Conservation (phyloP, 2,329 filamentous ascomycete genomes). For the Nothomitra cinnamomea region DNA sequence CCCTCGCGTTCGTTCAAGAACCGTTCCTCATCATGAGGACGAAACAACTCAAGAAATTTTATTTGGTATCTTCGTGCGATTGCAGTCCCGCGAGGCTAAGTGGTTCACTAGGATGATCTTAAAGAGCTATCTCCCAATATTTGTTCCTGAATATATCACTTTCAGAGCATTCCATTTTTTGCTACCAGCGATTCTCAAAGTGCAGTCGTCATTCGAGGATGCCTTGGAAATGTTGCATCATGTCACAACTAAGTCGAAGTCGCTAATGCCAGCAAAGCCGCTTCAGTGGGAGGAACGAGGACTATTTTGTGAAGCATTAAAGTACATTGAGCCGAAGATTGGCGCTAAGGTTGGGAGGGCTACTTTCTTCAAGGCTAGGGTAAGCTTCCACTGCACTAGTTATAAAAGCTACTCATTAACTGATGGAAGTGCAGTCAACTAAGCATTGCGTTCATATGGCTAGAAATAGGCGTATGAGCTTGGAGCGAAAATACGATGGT, state of each 20-base stretch:
- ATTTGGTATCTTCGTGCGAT: slow-evolving; percentile 37
- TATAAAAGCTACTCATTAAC: background rate
- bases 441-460: slow-evolving; percentile 56
- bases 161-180: slow-evolving; percentile 48
- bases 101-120: slow-evolving; percentile 73
- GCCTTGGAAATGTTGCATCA: slow-evolving; percentile 38
- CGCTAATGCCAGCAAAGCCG: background rate
- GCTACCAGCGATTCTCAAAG: slow-evolving; percentile 50
- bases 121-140: slow-evolving; percentile 54
- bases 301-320: slow-evolving; percentile 17
- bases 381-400: background rate
- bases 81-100: slow-evolving; percentile 57
- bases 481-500: slow-evolving; percentile 72
- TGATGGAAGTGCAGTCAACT: slow-evolving; percentile 26
- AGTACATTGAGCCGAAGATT: slow-evolving; percentile 21
- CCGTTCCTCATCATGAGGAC: background rate
- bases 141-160: slow-evolving; percentile 38
- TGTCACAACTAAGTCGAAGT: background rate
- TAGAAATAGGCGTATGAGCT: slow-evolving; percentile 43
- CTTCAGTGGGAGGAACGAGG: background rate
- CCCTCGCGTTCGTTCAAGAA: background rate
- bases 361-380: slow-evolving; percentile 25
- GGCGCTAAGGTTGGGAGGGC: slow-evolving; percentile 30
- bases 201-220: slow-evolving; percentile 49
- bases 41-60: slow-evolving; percentile 23